These are phyloP conservation scores for Prunus campanulata DNA, from an alignment of 306 rosid species.

Conservation along the genomic window DNA sequence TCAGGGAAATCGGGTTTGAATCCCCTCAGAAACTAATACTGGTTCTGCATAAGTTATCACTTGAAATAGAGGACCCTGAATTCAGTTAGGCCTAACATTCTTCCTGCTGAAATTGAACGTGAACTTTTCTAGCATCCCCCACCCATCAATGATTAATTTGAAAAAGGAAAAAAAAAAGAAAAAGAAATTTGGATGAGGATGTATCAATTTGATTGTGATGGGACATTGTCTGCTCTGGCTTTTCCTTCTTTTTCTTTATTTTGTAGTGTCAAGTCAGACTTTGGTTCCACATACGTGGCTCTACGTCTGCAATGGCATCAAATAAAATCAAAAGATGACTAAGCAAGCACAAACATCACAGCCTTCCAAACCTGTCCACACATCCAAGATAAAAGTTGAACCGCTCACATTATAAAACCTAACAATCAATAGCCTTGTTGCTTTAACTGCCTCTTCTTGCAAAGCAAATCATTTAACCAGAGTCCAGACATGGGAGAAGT, in stretches of 20 bases:
- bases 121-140: neutral
- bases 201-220: too few species aligned
- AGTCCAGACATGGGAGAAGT: conserved; percentile 41
- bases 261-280: neutral
- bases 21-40: too few species aligned
- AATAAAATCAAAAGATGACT: neutral
- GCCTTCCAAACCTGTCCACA: conserved; percentile 16
- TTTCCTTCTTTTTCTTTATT: neutral
- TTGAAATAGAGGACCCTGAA: too few species aligned
- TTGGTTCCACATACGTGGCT: neutral
- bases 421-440: neutral
- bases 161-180: too few species aligned
- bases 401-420: neutral
- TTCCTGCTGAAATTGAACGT: too few species aligned
- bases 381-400: conserved; percentile 18
- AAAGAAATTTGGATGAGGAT: conserved; percentile 5
- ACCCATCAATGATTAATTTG: too few species aligned
- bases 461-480: neutral
- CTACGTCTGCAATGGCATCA: neutral
- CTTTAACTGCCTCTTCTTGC: neutral
- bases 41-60: too few species aligned
- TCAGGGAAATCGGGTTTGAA: too few species aligned
- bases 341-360: neutral
- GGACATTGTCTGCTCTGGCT: too few species aligned
- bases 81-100: neutral